Evolutionary conservation across 805 yeast genomes (phyloP).

Genomic region (Yamadazyma sp.): DNA sequence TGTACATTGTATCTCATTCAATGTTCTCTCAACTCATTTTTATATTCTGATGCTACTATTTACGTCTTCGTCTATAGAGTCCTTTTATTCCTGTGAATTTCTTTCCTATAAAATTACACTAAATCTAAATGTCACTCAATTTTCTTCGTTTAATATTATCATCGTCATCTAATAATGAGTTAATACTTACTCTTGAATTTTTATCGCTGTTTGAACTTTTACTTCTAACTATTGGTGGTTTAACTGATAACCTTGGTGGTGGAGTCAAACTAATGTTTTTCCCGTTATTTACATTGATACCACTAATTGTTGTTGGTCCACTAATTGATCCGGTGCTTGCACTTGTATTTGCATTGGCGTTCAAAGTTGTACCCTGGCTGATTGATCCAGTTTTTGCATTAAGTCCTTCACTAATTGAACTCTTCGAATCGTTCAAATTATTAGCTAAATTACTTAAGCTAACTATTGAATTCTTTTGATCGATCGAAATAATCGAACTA

Average conservation of each 20-base stretch:
- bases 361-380: background rate
- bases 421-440: background rate
- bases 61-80: slow-evolving; percentile 3
- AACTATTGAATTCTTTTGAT: background rate
- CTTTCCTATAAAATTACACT: background rate
- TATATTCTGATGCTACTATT: background rate
- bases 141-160: slow-evolving; percentile 6
- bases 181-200: slow-evolving; percentile 8
- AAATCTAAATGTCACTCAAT: background rate
- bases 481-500: slow-evolving; percentile 8
- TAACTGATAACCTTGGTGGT: slow-evolving; percentile 5
- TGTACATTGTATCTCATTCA: no score
- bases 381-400: background rate
- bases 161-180: slow-evolving; percentile 12
- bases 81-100: no score
- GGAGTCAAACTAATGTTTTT: slow-evolving; percentile 6
- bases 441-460: background rate
- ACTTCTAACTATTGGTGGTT: slow-evolving; percentile 11
- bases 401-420: background rate
- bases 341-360: background rate
- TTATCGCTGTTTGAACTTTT: slow-evolving; percentile 22
- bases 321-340: background rate
- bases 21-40: background rate
- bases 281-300: background rate
- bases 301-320: background rate